Evolutionary conservation across 2,329 filamentous ascomycete species (phyloP).

Genomic region (Cladophialophora immunda): DNA sequence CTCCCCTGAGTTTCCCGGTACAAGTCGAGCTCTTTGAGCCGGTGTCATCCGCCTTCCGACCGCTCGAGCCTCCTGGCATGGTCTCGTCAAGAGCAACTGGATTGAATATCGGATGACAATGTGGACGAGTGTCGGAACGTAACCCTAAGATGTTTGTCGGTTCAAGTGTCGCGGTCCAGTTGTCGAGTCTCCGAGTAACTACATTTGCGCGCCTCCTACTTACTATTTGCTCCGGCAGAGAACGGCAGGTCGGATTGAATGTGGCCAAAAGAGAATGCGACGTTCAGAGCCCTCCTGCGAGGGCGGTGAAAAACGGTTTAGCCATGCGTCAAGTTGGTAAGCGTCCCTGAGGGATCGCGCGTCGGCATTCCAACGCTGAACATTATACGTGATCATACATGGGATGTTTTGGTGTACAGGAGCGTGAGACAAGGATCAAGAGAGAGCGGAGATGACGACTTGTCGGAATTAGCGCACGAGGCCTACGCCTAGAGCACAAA

Average conservation of each 20-base stretch:
- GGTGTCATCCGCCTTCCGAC: conserved; percentile 53
- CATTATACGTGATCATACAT: conserved; percentile 68
- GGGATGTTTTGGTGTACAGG: conserved; percentile 63
- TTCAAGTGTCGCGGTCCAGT: conserved; percentile 77
- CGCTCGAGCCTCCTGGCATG: conserved; percentile 68
- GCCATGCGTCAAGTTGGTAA: conserved; percentile 54
- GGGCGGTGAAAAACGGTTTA: conserved; percentile 53
- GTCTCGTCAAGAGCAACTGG: conserved; percentile 55
- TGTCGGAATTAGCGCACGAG: conserved; percentile 17
- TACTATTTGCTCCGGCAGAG: conserved; percentile 43
- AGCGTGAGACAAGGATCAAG: conserved; percentile 44
- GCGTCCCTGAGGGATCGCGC: conserved; percentile 52
- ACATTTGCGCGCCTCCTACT: conserved; percentile 45
- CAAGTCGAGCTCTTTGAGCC: conserved; percentile 67
- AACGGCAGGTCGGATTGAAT: conserved; percentile 48
- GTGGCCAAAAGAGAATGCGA: conserved; percentile 51
- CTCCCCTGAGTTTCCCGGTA: conserved; percentile 81
- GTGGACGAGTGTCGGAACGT: conserved; percentile 83
- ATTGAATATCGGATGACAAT: conserved; percentile 49
- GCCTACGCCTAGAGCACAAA: conserved; percentile 36
- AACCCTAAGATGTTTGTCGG: conserved; percentile 89
- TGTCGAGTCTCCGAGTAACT: conserved; percentile 75
- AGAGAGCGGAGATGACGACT: conserved; percentile 60
- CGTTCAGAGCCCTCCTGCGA: conserved; percentile 55
- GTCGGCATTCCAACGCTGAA: conserved; percentile 65